Evolutionary conservation across 192 early-diverging fungal species (phyloP).

Genomic region (Backusella tuberculispora): DNA sequence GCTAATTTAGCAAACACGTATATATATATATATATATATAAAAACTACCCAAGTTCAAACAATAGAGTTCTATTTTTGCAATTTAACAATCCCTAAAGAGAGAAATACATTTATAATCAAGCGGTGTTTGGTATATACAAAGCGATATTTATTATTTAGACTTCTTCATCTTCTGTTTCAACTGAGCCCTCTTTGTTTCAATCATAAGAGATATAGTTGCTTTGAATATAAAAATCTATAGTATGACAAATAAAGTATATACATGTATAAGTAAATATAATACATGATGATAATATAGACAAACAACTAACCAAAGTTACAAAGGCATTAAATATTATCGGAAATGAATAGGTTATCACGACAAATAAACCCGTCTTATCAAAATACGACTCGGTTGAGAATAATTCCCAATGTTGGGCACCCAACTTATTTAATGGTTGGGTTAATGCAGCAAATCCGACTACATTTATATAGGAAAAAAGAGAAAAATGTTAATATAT

Average conservation of each 20-base stretch:
- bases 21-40: too few species aligned
- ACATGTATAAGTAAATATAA: background rate
- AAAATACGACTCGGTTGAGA: conserved; percentile 57
- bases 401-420: conserved; percentile 44
- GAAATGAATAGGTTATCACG: conserved; percentile 46
- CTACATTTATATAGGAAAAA: conserved; percentile 24
- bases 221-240: conserved; percentile 44
- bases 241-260: background rate
- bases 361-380: conserved; percentile 51
- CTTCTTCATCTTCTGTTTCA: conserved; percentile 26
- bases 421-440: conserved; percentile 50
- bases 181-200: conserved; percentile 45
- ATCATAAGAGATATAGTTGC: conserved; percentile 40
- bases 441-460: conserved; percentile 48
- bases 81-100: too few species aligned
- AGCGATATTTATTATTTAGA: background rate
- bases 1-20: too few species aligned
- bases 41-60: too few species aligned
- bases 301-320: conserved; percentile 39
- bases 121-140: too few species aligned
- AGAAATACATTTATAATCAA: too few species aligned
- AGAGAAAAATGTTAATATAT: background rate
- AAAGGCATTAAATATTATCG: conserved; percentile 44
- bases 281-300: background rate
- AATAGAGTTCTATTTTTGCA: too few species aligned